These are phyloP conservation scores for Naumovozyma baii DNA, from an alignment of 805 yeast species.

Conservation along the genomic window DNA sequence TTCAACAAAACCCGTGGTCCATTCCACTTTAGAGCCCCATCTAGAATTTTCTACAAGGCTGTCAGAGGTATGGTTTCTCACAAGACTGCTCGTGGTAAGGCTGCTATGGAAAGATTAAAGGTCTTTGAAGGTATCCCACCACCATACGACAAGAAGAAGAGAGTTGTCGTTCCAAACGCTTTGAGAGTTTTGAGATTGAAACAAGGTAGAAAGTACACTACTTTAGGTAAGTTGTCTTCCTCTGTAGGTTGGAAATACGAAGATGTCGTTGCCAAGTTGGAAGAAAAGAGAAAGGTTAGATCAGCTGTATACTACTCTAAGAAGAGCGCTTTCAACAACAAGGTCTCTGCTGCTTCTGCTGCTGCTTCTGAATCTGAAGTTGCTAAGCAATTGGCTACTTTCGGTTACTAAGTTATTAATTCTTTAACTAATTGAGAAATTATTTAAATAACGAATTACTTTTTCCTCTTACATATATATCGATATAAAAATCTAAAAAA, in stretches of 20 bases:
- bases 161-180: conserved; percentile 99
- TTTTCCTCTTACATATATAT: not conserved
- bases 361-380: conserved; percentile 84
- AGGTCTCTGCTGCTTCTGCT: conserved; percentile 78
- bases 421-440: not conserved
- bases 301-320: conserved; percentile 98
- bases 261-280: conserved; percentile 92
- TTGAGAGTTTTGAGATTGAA: conserved; percentile 97
- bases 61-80: conserved; percentile 98
- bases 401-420: conserved; percentile 74
- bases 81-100: conserved; percentile 99
- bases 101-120: conserved; percentile 98
- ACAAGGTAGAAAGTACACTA: conserved; percentile 99
- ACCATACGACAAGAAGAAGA: conserved; percentile 99
- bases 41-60: conserved; percentile 99
- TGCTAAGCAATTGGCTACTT: conserved; percentile 86
- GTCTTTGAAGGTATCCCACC: conserved; percentile 99
- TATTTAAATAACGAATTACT: not conserved
- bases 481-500: not conserved
- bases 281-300: conserved; percentile 98
- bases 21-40: conserved; percentile 99
- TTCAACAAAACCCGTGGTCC: conserved; percentile 99
- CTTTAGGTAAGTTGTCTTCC: conserved; percentile 90
- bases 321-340: conserved; percentile 94
- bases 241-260: conserved; percentile 99